These are phyloP conservation scores for Phytophthora niederhauseri DNA, from an alignment of 352 stramenopile species.

Conservation along the genomic window DNA sequence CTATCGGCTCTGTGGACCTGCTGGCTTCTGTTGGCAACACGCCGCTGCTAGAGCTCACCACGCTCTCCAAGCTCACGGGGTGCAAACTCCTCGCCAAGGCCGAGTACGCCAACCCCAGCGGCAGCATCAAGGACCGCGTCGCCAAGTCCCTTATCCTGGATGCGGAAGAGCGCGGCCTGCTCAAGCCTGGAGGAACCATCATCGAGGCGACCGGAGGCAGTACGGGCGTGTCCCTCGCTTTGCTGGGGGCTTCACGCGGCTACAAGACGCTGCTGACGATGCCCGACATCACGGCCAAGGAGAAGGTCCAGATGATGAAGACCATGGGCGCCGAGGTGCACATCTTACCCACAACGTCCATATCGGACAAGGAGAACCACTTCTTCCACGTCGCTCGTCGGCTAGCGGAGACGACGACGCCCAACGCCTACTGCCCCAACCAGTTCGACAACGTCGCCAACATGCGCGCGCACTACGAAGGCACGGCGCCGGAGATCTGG, in stretches of 20 bases:
- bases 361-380: constrained; percentile 71
- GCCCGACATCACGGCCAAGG: constrained; percentile 64
- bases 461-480: constrained; percentile 69
- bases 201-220: constrained; percentile 92
- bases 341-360: constrained; percentile 62
- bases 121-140: constrained; percentile 95
- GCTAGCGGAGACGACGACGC: constrained; percentile 42
- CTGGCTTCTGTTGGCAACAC: constrained; percentile 78
- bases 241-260: constrained; percentile 86
- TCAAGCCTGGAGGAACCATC: constrained; percentile 70
- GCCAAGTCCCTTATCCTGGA: constrained; percentile 94
- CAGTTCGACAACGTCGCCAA: constrained; percentile 87
- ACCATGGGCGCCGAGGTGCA: constrained; percentile 73
- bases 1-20: constrained; percentile 53
- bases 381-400: constrained; percentile 78
- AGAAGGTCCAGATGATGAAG: constrained; percentile 87
- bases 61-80: constrained; percentile 65
- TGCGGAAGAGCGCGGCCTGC: constrained; percentile 85
- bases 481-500: constrained; percentile 92
- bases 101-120: constrained; percentile 92
- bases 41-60: constrained; percentile 71
- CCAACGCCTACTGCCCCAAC: constrained; percentile 58
- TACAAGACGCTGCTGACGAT: constrained; percentile 87
- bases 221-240: constrained; percentile 92
- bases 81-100: constrained; percentile 85